These are phyloP conservation scores for Saccharomycopsis fermentans DNA, from an alignment of 805 yeast genomes.

Conservation along the genomic window DNA sequence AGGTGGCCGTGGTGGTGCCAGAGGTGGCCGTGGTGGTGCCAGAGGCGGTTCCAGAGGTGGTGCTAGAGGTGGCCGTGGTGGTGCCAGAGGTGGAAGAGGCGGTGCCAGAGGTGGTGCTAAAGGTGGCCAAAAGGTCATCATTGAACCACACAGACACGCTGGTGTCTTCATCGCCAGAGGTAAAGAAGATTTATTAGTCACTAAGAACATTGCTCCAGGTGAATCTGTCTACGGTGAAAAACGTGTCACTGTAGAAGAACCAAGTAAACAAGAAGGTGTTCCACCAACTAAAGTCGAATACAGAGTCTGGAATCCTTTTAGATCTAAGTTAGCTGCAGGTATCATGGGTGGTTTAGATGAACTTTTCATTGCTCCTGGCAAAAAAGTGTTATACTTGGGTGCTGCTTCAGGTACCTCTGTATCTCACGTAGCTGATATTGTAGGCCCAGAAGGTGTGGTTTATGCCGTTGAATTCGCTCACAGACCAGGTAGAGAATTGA, in stretches of 20 bases:
- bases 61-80: constrained; percentile 48
- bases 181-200: constrained; percentile 95
- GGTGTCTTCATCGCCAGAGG: constrained; percentile 99
- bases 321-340: constrained; percentile 99
- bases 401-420: constrained; percentile 99
- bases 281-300: constrained; percentile 93
- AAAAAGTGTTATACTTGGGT: constrained; percentile 94
- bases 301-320: constrained; percentile 99
- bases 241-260: constrained; percentile 89
- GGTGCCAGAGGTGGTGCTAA: constrained; percentile 75
- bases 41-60: constrained; percentile 49
- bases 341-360: constrained; percentile 99
- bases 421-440: constrained; percentile 95
- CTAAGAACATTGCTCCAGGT: constrained; percentile 96
- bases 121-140: constrained; percentile 92
- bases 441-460: constrained; percentile 98
- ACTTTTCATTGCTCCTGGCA: constrained; percentile 94
- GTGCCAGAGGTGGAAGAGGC: constrained; percentile 49
- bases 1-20: constrained; percentile 41
- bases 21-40: constrained; percentile 36
- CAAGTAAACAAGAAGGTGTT: constrained; percentile 76
- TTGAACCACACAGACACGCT: constrained; percentile 98
- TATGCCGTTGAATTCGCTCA: constrained; percentile 99
- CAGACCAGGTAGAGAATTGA: constrained; percentile 99
- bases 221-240: constrained; percentile 98